These are phyloP conservation scores for Magnolia officinalis DNA, from an alignment of 164 flowering plant genomes.

Conservation along the genomic window DNA sequence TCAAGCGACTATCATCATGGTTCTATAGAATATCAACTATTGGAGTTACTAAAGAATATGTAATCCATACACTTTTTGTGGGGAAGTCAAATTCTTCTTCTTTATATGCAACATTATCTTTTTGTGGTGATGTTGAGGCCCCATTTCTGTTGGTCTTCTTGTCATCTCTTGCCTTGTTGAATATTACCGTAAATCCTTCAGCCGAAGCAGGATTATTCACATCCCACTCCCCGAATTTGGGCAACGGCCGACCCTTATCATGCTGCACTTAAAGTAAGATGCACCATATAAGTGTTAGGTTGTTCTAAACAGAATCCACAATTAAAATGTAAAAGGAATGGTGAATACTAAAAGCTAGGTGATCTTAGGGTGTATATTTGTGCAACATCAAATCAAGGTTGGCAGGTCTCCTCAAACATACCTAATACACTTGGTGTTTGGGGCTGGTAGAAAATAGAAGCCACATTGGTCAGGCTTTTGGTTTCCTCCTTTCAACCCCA, in stretches of 20 bases:
- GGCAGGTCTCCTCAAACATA: too few relatives aligned
- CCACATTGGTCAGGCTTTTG: too few relatives aligned
- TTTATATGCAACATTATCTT: not conserved
- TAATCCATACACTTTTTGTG: not conserved
- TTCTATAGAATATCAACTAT: too few relatives aligned
- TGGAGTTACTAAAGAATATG: too few relatives aligned
- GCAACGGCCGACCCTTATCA: slow-evolving; percentile 52
- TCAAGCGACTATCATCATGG: too few relatives aligned
- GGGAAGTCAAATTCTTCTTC: not conserved
- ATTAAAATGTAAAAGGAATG: not conserved
- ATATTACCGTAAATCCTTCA: slow-evolving; percentile 68
- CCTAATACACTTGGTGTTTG: too few relatives aligned
- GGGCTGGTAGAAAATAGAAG: too few relatives aligned
- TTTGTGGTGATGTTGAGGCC: not conserved
- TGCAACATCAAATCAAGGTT: too few relatives aligned
- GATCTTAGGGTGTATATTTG: not conserved
- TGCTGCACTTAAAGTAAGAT: slow-evolving; percentile 19
- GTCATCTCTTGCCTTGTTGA: slow-evolving; percentile 71
- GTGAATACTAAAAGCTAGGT: not conserved
- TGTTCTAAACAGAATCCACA: not conserved
- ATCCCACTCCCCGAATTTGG: slow-evolving; percentile 85
- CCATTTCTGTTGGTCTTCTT: slow-evolving; percentile 42
- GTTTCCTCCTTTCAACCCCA: too few relatives aligned
- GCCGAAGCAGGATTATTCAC: slow-evolving; percentile 73
- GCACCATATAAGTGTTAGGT: not conserved